Evolutionary conservation across 2,329 filamentous ascomycete genomes (phyloP).

Genomic region (Cladosporium oxysporum): DNA sequence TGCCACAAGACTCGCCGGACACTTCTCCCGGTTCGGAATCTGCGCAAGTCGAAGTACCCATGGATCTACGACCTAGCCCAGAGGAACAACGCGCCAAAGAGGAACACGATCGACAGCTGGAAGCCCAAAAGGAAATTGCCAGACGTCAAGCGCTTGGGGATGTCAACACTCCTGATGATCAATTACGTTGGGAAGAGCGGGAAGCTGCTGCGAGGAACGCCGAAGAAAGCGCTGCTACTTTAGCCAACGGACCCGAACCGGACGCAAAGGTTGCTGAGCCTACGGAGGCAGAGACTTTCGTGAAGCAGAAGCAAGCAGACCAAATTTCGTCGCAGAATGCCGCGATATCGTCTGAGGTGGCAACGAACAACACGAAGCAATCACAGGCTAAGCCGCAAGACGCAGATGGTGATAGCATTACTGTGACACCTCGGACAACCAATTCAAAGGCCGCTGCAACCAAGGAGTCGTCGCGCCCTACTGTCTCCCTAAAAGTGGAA

Average conservation of each 20-base stretch:
- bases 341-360: neutral
- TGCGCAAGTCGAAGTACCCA: constrained; percentile 31
- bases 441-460: neutral
- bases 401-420: constrained; percentile 30
- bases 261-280: constrained; percentile 24
- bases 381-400: neutral
- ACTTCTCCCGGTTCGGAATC: constrained; percentile 37
- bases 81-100: constrained; percentile 51
- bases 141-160: constrained; percentile 45
- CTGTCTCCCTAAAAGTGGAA: neutral
- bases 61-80: constrained; percentile 38
- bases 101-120: constrained; percentile 55
- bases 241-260: constrained; percentile 33
- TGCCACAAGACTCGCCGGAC: constrained; percentile 52
- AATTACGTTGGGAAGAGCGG: constrained; percentile 55
- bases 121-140: constrained; percentile 51
- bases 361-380: constrained; percentile 2
- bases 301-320: constrained; percentile 26
- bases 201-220: constrained; percentile 37
- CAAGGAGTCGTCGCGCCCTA: neutral
- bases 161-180: constrained; percentile 58
- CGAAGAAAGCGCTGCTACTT: constrained; percentile 46
- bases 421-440: constrained; percentile 26
- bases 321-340: constrained; percentile 3
- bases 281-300: constrained; percentile 31